Percentiles rank a stretch among this genome's conserved stretches.
Conservation (phyloP, 257 asterid genomes). For the Schizonepeta tenuifolia region DNA sequence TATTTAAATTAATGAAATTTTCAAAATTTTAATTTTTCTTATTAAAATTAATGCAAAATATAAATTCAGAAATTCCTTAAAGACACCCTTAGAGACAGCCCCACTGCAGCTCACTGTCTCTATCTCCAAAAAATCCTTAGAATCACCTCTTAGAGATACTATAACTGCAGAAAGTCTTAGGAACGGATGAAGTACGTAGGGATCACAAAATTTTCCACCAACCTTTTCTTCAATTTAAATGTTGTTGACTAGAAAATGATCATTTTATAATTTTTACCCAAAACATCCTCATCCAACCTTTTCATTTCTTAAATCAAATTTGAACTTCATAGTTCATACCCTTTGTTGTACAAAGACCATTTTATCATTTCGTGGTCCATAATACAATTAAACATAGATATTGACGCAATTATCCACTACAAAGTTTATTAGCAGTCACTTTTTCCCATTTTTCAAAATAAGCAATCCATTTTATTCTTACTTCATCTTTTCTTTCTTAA, state of each 20-base stretch:
- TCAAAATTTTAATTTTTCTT: no score
- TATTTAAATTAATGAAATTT: no score
- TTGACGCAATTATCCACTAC: not conserved
- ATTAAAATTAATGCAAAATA: no score
- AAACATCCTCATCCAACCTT: not conserved
- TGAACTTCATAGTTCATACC: not conserved
- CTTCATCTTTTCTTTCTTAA: no score
- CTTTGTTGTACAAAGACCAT: slow-evolving; percentile 8
- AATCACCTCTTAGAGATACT: no score
- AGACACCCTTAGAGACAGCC: no score
- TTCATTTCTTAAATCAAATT: not conserved
- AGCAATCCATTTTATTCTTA: no score
- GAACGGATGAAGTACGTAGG: not conserved
- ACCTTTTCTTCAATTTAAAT: not conserved
- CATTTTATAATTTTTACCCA: not conserved
- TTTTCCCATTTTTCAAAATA: not conserved
- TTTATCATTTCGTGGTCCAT: slow-evolving; percentile 20
- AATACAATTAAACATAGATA: not conserved
- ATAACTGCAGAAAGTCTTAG: no score
- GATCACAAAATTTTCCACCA: slow-evolving; percentile 2
- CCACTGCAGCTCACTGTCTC: no score
- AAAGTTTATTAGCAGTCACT: not conserved
- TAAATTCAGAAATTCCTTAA: no score
- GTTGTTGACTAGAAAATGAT: slow-evolving; percentile 11
- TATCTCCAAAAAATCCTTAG: no score